Evolutionary conservation across 73 alveolate genomes (phyloP).

Genomic region (Symbiodinium natans): DNA sequence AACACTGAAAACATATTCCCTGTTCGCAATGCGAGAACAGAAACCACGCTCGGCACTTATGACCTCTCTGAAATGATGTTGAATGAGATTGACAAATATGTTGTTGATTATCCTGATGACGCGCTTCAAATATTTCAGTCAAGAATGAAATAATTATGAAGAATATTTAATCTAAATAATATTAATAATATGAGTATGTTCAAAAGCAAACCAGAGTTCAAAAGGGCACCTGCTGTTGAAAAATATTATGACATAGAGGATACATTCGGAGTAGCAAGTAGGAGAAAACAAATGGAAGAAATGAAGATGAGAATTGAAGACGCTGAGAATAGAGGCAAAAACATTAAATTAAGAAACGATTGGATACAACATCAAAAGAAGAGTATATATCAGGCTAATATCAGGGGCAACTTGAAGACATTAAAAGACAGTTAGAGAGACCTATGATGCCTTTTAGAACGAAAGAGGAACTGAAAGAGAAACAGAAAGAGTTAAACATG

Average conservation of each 20-base stretch:
- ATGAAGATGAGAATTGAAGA: not conserved
- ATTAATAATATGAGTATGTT: not conserved
- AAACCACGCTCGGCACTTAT: no score
- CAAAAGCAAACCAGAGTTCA: not conserved
- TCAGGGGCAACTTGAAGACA: not conserved
- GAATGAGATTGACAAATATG: no score
- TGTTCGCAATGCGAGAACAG: no score
- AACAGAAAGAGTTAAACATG: not conserved
- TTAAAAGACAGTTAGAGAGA: not conserved
- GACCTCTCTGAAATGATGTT: no score
- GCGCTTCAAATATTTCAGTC: no score
- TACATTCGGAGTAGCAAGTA: not conserved
- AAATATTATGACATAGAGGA: not conserved
- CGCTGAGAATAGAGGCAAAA: not conserved
- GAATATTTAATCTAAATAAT: no score
- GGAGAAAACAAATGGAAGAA: not conserved
- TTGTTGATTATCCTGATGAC: no score
- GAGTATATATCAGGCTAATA: not conserved
- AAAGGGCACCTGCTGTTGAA: not conserved
- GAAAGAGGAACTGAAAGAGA: not conserved
- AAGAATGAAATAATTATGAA: no score
- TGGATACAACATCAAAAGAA: not conserved
- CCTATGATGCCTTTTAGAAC: not conserved
- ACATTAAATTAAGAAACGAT: not conserved
- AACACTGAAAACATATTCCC: no score